Percentiles rank a stretch among this genome's conserved stretches.
Evolutionary conservation across 2,329 filamentous ascomycete genomes (phyloP).

Genomic region (Colletotrichum costaricense): DNA sequence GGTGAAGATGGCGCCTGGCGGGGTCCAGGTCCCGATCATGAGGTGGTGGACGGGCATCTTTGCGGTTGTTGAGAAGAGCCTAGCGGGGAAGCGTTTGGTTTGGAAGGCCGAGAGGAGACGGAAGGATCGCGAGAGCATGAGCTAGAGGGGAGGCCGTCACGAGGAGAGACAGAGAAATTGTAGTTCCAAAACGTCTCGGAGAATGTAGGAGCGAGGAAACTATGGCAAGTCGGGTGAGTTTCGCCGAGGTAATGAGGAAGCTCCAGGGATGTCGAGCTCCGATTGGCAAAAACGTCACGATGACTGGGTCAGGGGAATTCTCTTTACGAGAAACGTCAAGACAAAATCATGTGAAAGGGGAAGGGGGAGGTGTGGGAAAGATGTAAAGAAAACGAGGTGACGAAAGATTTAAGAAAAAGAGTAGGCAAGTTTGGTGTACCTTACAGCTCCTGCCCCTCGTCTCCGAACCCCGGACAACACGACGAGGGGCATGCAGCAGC

Average conservation of each 20-base stretch:
- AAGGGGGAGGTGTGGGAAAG: neutral
- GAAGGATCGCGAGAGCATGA: conserved; percentile 21
- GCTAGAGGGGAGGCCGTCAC: neutral
- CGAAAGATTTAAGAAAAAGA: neutral
- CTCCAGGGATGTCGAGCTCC: neutral
- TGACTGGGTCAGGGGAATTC: neutral
- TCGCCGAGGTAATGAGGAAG: neutral
- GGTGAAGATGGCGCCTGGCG: conserved; percentile 89
- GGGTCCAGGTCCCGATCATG: conserved; percentile 93
- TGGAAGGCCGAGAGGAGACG: neutral
- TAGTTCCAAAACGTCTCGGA: neutral
- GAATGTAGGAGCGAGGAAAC: conserved; percentile 10
- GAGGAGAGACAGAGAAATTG: neutral
- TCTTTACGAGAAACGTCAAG: neutral
- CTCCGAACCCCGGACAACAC: conserved; percentile 26
- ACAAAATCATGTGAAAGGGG: neutral
- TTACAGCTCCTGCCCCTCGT: conserved; percentile 32
- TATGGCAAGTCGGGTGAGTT: neutral
- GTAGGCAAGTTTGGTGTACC: neutral
- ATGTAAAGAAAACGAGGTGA: neutral
- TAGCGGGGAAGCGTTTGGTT: neutral
- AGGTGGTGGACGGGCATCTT: conserved; percentile 85
- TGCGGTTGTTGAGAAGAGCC: conserved; percentile 28
- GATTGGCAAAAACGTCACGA: neutral
- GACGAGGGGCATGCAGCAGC: conserved; percentile 23